phyloP scores from a whole-genome alignment of 768 basidiomycete species.

The Leccinum disarticulatum region DNA sequence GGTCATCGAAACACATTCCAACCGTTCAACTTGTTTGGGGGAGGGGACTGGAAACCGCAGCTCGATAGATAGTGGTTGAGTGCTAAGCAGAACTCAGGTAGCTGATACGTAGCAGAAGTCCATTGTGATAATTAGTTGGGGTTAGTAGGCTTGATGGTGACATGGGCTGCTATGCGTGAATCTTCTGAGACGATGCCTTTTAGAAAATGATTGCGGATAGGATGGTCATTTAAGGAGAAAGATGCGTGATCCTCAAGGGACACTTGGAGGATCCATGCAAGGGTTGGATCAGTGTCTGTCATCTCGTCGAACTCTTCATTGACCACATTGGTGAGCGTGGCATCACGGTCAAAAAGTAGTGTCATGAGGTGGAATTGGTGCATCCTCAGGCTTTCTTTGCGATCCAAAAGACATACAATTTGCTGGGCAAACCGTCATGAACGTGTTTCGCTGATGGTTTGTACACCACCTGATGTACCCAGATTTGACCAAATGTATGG shows the following conservation, averaged over 20 bases:
- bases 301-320: too few species aligned
- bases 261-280: too few species aligned
- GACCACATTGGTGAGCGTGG: too few species aligned
- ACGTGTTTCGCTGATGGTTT: slow-evolving; percentile 22
- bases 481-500: too few species aligned
- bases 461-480: slow-evolving; percentile 1
- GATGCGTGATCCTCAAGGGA: too few species aligned
- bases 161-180: not conserved
- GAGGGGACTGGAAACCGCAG: not conserved
- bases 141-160: not conserved
- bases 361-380: not conserved
- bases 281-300: too few species aligned
- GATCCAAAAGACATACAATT: slow-evolving; percentile 16
- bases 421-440: slow-evolving; percentile 11
- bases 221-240: not conserved
- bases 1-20: not conserved
- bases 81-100: not conserved
- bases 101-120: not conserved
- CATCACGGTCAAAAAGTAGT: too few species aligned
- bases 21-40: not conserved
- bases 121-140: not conserved
- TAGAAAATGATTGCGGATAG: not conserved
- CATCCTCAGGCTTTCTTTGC: slow-evolving; percentile 5
- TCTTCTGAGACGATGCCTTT: not conserved
- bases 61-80: not conserved